Conservation (phyloP, 108 stramenopile species). For the Skeletonema marinoi region DNA sequence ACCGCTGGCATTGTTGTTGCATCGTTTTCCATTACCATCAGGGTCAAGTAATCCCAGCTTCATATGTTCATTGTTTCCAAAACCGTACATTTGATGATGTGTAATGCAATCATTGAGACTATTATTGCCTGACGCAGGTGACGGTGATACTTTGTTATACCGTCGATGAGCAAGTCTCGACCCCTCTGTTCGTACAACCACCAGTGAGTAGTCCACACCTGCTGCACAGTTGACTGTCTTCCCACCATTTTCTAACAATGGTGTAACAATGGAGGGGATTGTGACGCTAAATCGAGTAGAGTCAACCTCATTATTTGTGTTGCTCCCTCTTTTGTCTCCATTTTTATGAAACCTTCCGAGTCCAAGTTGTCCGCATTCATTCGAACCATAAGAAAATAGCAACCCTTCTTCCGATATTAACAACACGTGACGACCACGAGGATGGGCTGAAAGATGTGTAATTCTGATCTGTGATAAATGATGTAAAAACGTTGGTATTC, state of each 20-base stretch:
- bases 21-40: not conserved
- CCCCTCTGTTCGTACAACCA: slow-evolving; percentile 74
- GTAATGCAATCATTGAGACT: slow-evolving; percentile 31
- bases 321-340: slow-evolving; percentile 33
- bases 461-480: slow-evolving; percentile 71
- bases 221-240: slow-evolving; percentile 82
- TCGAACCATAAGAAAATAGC: slow-evolving; percentile 79
- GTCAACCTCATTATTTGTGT: not conserved
- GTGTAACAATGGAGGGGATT: slow-evolving; percentile 73
- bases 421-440: slow-evolving; percentile 76
- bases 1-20: not conserved
- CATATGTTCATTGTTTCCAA: slow-evolving; percentile 77
- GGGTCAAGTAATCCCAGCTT: slow-evolving; percentile 76
- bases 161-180: slow-evolving; percentile 30
- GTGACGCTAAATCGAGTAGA: not conserved
- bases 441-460: slow-evolving; percentile 75
- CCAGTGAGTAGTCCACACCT: slow-evolving; percentile 78
- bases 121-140: not conserved
- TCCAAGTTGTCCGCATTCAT: slow-evolving; percentile 80
- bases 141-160: not conserved
- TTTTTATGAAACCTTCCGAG: slow-evolving; percentile 49
- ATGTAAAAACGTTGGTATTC: slow-evolving; percentile 73
- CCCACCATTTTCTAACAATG: slow-evolving; percentile 83
- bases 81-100: slow-evolving; percentile 85
- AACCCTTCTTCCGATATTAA: slow-evolving; percentile 78